Base-by-base conservation (phyloP, 2,329 filamentous ascomycete species). In the Chaetomiaceae sp. region DNA sequence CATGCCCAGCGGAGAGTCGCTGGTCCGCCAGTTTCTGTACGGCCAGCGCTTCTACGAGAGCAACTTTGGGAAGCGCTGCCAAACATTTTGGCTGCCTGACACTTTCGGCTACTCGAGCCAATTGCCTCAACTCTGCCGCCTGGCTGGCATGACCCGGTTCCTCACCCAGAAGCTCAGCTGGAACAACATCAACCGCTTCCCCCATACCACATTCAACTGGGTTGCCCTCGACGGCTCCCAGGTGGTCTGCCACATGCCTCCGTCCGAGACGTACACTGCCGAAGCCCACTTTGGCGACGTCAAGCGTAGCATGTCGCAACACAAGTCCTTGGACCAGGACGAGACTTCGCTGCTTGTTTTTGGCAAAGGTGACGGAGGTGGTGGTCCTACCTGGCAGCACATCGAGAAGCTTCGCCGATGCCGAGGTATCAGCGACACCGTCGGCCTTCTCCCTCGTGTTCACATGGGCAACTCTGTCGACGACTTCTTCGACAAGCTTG, bases 151-250 rank as follows among this genome's bases (percentile, higher is more conserved):
- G 93, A 86, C 80, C 48, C 81, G 91, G 27, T 98, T 98, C 73
- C 85, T 98, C 60, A 98, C 93, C 0, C 93, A 98, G 67, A 98
- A 98, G 71, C 74, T 98, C 49, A 97, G 91, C 72, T 98, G 93
- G 93, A 97, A 97, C 72, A 97, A 97, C 65, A 97, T 97, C 76
- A 97, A 97, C 70, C 95, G 86, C 62, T 98, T 97, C 69, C 93
- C 93, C 0, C 93, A 97, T 63, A 97, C 93, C 6, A 97, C 93
- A 0, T 98, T 98, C 75, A 95, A 95, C 67, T 98, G 93, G 93
- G 90, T 98, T 26, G 81, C 89, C 11, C 79, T 96, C 12, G 93
- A 98, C 64, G 91, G 93, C 48, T 95, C 87, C 60, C 93, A 97
- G 62, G 93, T 98, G 55, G 81, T 98, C 52, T 97, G 91, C 65